Evolutionary conservation across 495 filamentous ascomycete genomes (phyloP).

Genomic region (Echria macrotheca): DNA sequence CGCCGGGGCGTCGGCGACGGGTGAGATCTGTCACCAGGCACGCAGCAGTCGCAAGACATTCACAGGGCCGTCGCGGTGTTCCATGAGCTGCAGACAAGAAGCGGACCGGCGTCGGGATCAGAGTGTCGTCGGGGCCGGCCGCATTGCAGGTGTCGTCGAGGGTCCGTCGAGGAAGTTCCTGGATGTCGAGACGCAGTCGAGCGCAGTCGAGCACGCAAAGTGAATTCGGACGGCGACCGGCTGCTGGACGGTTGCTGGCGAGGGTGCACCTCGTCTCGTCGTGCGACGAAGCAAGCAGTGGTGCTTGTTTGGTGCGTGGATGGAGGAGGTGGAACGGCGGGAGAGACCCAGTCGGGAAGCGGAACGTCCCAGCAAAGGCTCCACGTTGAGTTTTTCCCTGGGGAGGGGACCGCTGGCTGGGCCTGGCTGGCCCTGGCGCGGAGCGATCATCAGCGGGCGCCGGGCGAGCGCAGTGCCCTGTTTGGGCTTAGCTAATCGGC

Average conservation of each 20-base stretch:
- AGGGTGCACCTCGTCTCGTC: no score
- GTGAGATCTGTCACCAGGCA: constrained; percentile 20
- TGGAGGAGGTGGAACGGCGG: constrained; percentile 4
- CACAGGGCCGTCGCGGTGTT: constrained; percentile 23
- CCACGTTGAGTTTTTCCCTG: background rate
- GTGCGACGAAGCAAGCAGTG: no score
- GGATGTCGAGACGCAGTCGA: no score
- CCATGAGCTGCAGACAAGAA: constrained; percentile 26
- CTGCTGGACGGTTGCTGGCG: background rate
- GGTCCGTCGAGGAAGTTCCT: no score
- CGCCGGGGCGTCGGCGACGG: constrained; percentile 15
- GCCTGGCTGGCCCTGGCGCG: no score
- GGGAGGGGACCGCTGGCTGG: background rate
- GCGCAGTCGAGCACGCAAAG: no score
- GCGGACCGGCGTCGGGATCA: no score
- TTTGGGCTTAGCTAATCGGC: background rate
- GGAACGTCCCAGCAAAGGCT: constrained; percentile 4
- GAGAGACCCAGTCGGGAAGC: constrained; percentile 11
- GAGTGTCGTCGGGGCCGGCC: no score
- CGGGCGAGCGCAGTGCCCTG: background rate
- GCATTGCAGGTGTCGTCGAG: no score
- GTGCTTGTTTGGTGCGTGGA: no score
- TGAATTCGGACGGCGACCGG: background rate
- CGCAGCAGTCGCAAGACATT: constrained; percentile 27
- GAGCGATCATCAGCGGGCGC: background rate